Conservation (phyloP, 2,329 filamentous ascomycete genomes). For the Aspergillus caelatus region DNA sequence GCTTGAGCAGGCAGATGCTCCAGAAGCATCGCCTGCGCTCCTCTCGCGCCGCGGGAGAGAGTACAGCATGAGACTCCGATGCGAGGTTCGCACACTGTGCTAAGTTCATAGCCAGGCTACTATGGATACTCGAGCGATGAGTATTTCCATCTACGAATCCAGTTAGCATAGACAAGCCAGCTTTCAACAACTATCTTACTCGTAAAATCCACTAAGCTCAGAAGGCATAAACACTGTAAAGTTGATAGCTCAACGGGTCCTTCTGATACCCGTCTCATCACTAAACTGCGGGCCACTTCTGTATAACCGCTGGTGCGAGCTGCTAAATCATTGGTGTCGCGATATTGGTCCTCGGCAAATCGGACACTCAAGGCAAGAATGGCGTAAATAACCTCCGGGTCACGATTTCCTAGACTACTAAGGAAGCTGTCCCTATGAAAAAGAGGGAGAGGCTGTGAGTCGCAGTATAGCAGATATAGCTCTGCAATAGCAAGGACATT, state of each 20-base stretch:
- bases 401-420: conserved; percentile 41
- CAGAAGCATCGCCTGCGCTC: conserved; percentile 45
- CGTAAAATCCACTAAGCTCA: conserved; percentile 47
- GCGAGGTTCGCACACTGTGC: conserved; percentile 50
- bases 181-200: conserved; percentile 28
- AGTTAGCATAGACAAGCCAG: not conserved
- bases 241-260: conserved; percentile 48
- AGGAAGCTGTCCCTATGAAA: conserved; percentile 49
- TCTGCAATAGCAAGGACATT: conserved; percentile 43
- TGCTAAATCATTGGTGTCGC: conserved; percentile 23
- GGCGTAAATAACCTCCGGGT: conserved; percentile 38
- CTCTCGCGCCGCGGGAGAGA: conserved; percentile 28
- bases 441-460: conserved; percentile 54
- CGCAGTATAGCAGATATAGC: conserved; percentile 52
- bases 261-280: conserved; percentile 43
- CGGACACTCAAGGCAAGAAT: conserved; percentile 48
- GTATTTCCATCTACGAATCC: conserved; percentile 46
- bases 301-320: conserved; percentile 40
- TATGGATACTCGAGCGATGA: conserved; percentile 47
- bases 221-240: conserved; percentile 44
- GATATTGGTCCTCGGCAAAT: conserved; percentile 39
- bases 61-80: conserved; percentile 33
- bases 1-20: conserved; percentile 48
- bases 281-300: conserved; percentile 39
- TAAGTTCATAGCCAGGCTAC: conserved; percentile 50